Evolutionary conservation across 306 rosid genomes (phyloP).

Genomic region (Geum urbanum): DNA sequence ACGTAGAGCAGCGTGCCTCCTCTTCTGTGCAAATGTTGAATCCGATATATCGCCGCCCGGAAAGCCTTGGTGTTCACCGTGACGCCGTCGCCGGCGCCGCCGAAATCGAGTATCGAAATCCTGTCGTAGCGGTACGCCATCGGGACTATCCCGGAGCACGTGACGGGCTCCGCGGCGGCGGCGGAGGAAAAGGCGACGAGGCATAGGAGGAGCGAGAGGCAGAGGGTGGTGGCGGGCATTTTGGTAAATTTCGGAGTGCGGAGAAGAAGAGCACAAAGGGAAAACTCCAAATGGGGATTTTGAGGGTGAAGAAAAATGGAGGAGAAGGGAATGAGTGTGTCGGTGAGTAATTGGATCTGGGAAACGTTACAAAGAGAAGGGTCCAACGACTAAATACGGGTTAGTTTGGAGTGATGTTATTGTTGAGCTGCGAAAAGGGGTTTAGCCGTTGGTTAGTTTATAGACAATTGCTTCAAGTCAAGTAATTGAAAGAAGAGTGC

Average conservation of each 20-base stretch:
- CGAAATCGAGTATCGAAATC: constrained; percentile 62
- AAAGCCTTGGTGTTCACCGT: constrained; percentile 76
- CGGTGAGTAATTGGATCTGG: not conserved
- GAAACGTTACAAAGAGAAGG: not conserved
- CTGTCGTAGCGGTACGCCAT: constrained; percentile 46
- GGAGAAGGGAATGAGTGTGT: not conserved
- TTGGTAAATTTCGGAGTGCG: not conserved
- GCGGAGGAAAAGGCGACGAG: not conserved
- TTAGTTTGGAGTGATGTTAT: not conserved
- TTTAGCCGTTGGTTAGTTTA: not conserved
- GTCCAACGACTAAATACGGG: not conserved
- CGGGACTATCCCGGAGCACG: constrained; percentile 75
- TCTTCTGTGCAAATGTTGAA: constrained; percentile 49
- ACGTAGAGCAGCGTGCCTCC: constrained; percentile 76
- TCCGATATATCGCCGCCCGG: constrained; percentile 60
- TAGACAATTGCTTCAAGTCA: not conserved
- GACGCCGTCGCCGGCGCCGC: constrained; percentile 74
- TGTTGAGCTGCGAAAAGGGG: not conserved
- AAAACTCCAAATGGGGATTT: not conserved
- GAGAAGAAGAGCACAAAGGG: not conserved
- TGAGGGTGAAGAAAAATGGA: not conserved
- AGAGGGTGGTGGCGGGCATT: not conserved
- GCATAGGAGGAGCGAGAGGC: not conserved
- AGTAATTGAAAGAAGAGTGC: not conserved
- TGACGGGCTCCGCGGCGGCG: constrained; percentile 18